Evolutionary conservation across 441 rosid genomes (phyloP).

Genomic region (Pelargonium australe): DNA sequence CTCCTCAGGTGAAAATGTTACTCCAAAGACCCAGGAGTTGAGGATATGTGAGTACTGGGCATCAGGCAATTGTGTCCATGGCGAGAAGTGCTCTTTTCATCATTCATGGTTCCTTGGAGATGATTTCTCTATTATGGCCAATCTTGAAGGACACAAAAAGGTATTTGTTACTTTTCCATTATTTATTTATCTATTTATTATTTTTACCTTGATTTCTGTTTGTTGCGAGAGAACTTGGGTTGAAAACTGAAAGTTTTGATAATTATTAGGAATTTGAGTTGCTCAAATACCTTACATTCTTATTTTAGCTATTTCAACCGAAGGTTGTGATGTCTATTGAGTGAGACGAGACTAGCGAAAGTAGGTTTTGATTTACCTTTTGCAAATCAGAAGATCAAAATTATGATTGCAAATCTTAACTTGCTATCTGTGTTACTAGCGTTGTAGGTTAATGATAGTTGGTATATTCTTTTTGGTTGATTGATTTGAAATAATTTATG

Average conservation of each 20-base stretch:
- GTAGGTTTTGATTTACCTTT: too few relatives aligned
- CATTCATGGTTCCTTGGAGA: constrained; percentile 46
- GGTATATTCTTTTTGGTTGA: not conserved
- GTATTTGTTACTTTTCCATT: constrained; percentile 20
- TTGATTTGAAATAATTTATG: not conserved
- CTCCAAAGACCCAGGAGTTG: constrained; percentile 10
- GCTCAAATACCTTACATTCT: too few relatives aligned
- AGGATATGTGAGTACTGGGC: constrained; percentile 36
- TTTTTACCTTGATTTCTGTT: not conserved
- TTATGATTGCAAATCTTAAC: too few relatives aligned
- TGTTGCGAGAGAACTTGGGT: not conserved
- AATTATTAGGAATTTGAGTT: too few relatives aligned
- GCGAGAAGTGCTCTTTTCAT: constrained; percentile 37
- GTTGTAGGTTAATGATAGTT: too few relatives aligned
- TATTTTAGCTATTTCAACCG: too few relatives aligned
- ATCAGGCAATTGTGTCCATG: constrained; percentile 42
- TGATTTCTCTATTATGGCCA: constrained; percentile 35
- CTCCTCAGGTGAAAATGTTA: not conserved
- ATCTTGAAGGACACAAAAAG: constrained; percentile 48
- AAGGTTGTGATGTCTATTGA: too few relatives aligned
- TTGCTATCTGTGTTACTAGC: too few relatives aligned
- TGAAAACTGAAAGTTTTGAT: not conserved
- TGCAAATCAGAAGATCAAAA: too few relatives aligned
- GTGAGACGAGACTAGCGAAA: too few relatives aligned
- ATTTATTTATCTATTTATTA: not conserved